phyloP scores from a whole-genome alignment of 148 eudicot genomes.

The Chenopodium berlandieri region DNA sequence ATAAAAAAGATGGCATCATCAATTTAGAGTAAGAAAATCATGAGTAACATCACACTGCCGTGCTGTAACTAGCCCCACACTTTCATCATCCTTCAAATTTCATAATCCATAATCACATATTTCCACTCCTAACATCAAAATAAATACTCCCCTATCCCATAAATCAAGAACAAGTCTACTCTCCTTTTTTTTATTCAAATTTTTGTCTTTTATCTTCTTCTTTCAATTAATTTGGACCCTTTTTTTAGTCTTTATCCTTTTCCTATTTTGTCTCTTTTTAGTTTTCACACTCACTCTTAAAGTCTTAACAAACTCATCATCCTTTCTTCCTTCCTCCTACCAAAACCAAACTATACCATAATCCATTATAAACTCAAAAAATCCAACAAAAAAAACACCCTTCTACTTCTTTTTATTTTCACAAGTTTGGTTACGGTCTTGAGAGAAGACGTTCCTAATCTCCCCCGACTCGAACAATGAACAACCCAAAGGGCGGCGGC shows the following conservation, averaged over 20 bases:
- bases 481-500: neutral
- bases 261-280: neutral
- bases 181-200: neutral
- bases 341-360: neutral
- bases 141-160: neutral
- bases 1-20: no score
- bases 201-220: neutral
- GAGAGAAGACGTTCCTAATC: no score
- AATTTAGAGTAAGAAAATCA: no score
- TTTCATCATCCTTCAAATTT: no score
- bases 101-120: neutral
- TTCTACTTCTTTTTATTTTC: no score
- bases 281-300: neutral
- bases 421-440: no score
- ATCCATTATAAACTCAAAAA: no score
- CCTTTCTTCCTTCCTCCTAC: neutral
- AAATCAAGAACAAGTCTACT: neutral
- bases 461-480: neutral
- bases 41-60: no score
- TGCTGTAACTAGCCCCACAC: no score
- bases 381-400: no score
- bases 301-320: no score
- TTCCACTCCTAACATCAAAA: neutral
- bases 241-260: neutral
- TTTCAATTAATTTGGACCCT: neutral